Percentiles rank a stretch among this genome's conserved stretches.
Conservation (phyloP, 2,329 filamentous ascomycete genomes). For the Colletotrichum somersetense region DNA sequence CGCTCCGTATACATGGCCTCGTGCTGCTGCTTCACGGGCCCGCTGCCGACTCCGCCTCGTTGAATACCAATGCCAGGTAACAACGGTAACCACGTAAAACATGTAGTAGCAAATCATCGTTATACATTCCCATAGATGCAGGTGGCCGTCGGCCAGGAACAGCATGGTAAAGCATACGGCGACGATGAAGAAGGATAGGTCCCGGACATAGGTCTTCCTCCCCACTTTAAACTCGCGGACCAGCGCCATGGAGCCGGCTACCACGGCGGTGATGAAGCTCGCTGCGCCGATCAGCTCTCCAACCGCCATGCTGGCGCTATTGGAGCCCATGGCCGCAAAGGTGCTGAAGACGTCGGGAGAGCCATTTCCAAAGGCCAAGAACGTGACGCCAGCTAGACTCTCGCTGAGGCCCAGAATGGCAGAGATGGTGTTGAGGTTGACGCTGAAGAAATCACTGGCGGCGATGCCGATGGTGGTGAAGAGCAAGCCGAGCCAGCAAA, state of each 20-base stretch:
- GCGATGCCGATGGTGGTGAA: conserved; percentile 98
- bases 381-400: conserved; percentile 95
- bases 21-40: conserved; percentile 77
- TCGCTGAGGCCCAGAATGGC: conserved; percentile 92
- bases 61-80: conserved; percentile 91
- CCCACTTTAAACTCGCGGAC: conserved; percentile 96
- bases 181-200: conserved; percentile 91
- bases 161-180: conserved; percentile 89
- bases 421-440: conserved; percentile 95
- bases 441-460: conserved; percentile 97
- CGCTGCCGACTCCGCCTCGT: conserved; percentile 70
- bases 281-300: conserved; percentile 96
- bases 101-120: conserved; percentile 92
- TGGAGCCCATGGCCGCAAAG: conserved; percentile 96
- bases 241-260: conserved; percentile 96
- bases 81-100: conserved; percentile 90
- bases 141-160: conserved; percentile 85
- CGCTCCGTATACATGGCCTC: conserved; percentile 78
- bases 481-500: conserved; percentile 86
- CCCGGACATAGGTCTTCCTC: conserved; percentile 88
- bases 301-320: conserved; percentile 96
- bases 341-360: conserved; percentile 99
- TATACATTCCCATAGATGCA: conserved; percentile 90
- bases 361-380: conserved; percentile 96
- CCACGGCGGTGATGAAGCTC: conserved; percentile 95